These are phyloP conservation scores for Chalciporus piperatus DNA, from an alignment of 768 basidiomycete species.

Conservation along the genomic window DNA sequence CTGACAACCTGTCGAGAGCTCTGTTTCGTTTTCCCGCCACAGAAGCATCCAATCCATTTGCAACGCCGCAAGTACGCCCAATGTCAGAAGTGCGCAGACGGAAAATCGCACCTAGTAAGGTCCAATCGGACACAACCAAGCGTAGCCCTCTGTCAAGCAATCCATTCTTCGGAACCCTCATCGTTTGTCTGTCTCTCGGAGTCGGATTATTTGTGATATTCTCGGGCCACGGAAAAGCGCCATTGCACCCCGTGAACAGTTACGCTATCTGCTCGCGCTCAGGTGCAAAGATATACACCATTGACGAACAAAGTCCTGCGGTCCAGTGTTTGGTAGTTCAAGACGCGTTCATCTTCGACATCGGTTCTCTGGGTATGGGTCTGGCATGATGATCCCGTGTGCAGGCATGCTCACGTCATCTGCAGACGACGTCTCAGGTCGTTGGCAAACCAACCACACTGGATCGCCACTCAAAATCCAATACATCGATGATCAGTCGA, in stretches of 20 bases:
- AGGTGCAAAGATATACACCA: constrained; percentile 57
- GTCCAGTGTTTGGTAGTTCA: constrained; percentile 66
- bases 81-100: constrained; percentile 15
- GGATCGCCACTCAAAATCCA: constrained; percentile 38
- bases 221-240: constrained; percentile 1
- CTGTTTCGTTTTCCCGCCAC: neutral
- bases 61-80: neutral
- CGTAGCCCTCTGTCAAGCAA: neutral
- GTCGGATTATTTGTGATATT: constrained; percentile 7
- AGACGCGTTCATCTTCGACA: constrained; percentile 47
- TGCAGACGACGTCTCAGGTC: constrained; percentile 41
- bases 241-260: constrained; percentile 19
- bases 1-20: neutral
- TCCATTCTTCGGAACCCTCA: neutral
- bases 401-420: constrained; percentile 2
- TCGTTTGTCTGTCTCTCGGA: constrained; percentile 10
- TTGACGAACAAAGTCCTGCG: constrained; percentile 50
- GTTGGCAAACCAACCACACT: constrained; percentile 33
- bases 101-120: neutral
- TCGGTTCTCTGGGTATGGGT: constrained; percentile 54
- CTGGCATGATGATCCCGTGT: neutral
- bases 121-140: neutral
- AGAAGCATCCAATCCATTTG: neutral
- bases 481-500: constrained; percentile 52
- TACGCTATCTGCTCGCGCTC: constrained; percentile 66